phyloP scores from a whole-genome alignment of 768 basidiomycete genomes.

The Lentinus brumalis region DNA sequence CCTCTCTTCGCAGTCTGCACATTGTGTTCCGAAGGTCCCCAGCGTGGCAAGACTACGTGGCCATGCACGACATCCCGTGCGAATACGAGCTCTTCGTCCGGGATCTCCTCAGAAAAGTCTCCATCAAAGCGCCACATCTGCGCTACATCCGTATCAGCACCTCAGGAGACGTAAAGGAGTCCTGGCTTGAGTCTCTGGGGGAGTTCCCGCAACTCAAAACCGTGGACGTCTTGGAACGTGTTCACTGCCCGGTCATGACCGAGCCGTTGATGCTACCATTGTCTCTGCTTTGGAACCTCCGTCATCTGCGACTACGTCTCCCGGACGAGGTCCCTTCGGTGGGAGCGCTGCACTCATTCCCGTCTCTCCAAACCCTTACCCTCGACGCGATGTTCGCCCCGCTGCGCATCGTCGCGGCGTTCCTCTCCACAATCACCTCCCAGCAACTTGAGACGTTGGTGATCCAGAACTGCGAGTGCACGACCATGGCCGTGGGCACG shows the following conservation, averaged over 20 bases:
- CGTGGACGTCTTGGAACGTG: conserved; percentile 5
- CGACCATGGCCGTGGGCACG: not conserved
- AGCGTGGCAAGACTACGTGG: not conserved
- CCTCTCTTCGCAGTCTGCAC: conserved; percentile 10
- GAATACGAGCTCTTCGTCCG: conserved; percentile 2
- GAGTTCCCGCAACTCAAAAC: not conserved
- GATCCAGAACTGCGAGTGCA: conserved; percentile 9
- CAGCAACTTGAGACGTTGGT: not conserved
- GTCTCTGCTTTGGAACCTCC: not conserved
- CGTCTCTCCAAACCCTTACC: conserved; percentile 8
- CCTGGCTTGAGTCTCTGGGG: conserved; percentile 2
- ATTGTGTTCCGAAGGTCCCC: not conserved
- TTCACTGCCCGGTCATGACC: not conserved
- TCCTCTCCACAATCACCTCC: conserved; percentile 11
- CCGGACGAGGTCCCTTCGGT: not conserved
- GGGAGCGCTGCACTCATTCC: not conserved
- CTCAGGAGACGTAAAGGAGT: conserved; percentile 1
- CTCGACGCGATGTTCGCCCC: conserved; percentile 12
- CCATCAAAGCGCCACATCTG: conserved; percentile 1
- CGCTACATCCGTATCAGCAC: conserved; percentile 10
- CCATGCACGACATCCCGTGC: not conserved
- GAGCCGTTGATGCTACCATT: not conserved
- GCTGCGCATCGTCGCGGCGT: not conserved
- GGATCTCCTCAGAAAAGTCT: not conserved
- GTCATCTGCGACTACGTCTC: conserved; percentile 6